Conservation (phyloP, 1,284 basidiomycete genomes). For the Trichosporon sp. region DNA sequence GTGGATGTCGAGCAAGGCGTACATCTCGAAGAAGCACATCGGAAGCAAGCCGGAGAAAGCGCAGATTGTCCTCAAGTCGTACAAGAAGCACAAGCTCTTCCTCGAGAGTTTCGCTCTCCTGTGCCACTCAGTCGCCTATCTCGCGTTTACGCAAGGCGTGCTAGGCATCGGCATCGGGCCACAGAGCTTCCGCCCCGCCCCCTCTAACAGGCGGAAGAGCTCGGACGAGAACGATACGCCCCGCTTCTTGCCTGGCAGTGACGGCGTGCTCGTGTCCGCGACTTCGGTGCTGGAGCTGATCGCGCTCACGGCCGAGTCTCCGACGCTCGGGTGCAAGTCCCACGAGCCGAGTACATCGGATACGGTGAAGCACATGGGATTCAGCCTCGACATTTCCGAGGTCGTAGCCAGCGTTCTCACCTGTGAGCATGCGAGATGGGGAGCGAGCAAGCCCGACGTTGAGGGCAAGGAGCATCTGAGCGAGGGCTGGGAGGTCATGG, state of each 20-base stretch:
- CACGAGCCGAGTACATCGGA: conserved; percentile 37
- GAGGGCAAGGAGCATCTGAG: conserved; percentile 26
- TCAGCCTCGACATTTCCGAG: conserved; percentile 39
- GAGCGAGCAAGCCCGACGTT: not conserved
- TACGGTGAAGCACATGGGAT: conserved; percentile 30
- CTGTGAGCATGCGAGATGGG: conserved; percentile 28
- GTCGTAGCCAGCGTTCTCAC: conserved; percentile 34
- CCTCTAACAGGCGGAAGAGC: not conserved
- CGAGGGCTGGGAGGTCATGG: conserved; percentile 41
- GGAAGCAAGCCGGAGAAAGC: conserved; percentile 8
- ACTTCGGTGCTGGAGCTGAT: conserved; percentile 35
- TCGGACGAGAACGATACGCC: conserved; percentile 20
- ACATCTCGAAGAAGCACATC: not conserved
- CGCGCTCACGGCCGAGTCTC: conserved; percentile 23
- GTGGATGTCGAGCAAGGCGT: conserved; percentile 35
- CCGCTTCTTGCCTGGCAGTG: conserved; percentile 2
- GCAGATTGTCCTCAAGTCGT: conserved; percentile 15
- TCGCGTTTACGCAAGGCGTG: conserved; percentile 44
- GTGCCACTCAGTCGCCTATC: conserved; percentile 39
- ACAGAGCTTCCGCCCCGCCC: conserved; percentile 1
- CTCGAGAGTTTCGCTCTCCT: conserved; percentile 39
- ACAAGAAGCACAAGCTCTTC: conserved; percentile 33
- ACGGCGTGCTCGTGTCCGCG: conserved; percentile 24
- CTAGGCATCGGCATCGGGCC: conserved; percentile 31
- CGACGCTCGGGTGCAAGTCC: conserved; percentile 29